Evolutionary conservation across 768 basidiomycete species (phyloP).

Genomic region (Mycena crocata): DNA sequence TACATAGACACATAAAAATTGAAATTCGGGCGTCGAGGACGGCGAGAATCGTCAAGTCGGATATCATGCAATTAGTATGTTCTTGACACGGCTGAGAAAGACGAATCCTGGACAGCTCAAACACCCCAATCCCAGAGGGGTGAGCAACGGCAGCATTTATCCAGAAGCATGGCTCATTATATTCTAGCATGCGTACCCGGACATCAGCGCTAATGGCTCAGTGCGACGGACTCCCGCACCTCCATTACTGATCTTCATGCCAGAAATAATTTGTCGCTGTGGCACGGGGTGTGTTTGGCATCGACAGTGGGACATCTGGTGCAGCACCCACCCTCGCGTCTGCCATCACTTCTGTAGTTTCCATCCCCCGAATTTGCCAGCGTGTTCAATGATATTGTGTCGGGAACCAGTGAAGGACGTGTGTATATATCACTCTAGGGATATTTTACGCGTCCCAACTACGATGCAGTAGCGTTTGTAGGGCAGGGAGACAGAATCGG

Average conservation of each 20-base stretch:
- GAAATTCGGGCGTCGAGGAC: no score
- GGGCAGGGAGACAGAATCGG: constrained; percentile 48
- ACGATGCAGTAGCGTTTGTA: constrained; percentile 24
- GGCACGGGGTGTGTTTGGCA: constrained; percentile 41
- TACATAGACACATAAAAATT: no score
- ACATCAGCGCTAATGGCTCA: constrained; percentile 52
- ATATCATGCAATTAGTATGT: no score
- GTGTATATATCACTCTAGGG: constrained; percentile 18
- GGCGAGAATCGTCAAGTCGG: no score
- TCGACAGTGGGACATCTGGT: constrained; percentile 47
- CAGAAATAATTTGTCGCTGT: constrained; percentile 32
- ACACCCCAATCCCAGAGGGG: constrained; percentile 47
- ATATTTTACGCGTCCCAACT: neutral
- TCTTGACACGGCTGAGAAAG: constrained; percentile 47
- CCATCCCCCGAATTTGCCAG: constrained; percentile 45
- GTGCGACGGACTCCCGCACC: neutral
- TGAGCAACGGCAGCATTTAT: neutral
- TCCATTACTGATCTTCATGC: neutral
- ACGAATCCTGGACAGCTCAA: constrained; percentile 38
- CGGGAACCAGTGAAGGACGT: constrained; percentile 55
- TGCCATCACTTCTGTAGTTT: constrained; percentile 51
- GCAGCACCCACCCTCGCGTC: constrained; percentile 48
- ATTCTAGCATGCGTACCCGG: constrained; percentile 47
- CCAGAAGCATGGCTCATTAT: constrained; percentile 29
- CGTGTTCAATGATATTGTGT: constrained; percentile 57